Evolutionary conservation across 768 basidiomycete genomes (phyloP).

Genomic region (Lactifluus hygrophoroides): DNA sequence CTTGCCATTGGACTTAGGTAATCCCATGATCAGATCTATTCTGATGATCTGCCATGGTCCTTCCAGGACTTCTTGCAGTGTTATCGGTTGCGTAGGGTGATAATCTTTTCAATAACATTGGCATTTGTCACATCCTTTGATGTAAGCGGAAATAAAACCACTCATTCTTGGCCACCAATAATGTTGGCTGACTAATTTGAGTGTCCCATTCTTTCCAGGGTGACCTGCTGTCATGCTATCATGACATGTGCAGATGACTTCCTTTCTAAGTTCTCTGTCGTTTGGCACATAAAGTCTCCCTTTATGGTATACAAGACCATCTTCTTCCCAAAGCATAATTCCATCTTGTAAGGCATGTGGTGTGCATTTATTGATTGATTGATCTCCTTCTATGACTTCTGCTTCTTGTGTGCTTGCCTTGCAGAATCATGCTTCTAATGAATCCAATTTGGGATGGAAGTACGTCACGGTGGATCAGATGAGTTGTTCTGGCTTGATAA

Average conservation of each 20-base stretch:
- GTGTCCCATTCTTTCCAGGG: neutral
- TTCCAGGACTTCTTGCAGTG: constrained; percentile 1
- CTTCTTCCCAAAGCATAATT: constrained; percentile 19
- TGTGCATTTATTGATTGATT: neutral
- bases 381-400: neutral
- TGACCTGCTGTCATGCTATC: neutral
- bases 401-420: too few species aligned
- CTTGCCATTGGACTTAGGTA: constrained; percentile 20
- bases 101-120: constrained; percentile 9
- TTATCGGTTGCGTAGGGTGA: neutral
- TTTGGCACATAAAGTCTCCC: neutral
- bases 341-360: too few species aligned
- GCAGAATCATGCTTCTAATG: too few species aligned
- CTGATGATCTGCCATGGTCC: constrained; percentile 22
- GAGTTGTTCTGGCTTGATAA: neutral
- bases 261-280: neutral
- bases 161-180: constrained; percentile 25
- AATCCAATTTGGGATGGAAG: too few species aligned
- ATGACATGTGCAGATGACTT: neutral
- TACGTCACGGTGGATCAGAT: neutral
- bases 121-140: constrained; percentile 24
- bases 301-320: constrained; percentile 25
- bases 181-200: neutral
- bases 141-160: too few species aligned
- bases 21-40: constrained; percentile 23